phyloP scores from a whole-genome alignment of 176 grass and related monocot genomes.

The Pontederia crassipes region DNA sequence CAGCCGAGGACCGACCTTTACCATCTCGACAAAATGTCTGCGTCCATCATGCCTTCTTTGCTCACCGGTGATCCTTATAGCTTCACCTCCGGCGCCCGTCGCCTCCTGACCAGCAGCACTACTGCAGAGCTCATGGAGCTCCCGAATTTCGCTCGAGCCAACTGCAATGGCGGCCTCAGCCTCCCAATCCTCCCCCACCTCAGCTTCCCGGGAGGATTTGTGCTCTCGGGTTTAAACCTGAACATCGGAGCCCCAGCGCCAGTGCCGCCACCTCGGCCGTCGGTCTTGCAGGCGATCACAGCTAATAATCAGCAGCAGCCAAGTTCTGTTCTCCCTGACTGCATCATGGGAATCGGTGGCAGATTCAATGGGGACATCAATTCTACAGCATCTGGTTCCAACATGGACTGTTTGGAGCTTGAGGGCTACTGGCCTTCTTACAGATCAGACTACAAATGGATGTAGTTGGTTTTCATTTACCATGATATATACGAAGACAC shows the following conservation, averaged over 20 bases:
- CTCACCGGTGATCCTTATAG: neutral
- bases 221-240: too few relatives aligned
- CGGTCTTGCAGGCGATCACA: neutral
- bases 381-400: neutral
- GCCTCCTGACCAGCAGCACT: too few relatives aligned
- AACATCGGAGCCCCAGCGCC: too few relatives aligned
- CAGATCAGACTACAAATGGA: neutral
- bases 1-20: neutral
- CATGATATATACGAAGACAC: too few relatives aligned
- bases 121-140: too few relatives aligned
- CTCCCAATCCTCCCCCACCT: neutral
- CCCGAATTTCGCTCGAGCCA: too few relatives aligned
- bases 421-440: neutral
- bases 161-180: neutral
- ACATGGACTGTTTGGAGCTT: constrained; percentile 2
- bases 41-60: neutral
- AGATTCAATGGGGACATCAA: neutral
- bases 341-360: neutral
- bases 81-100: too few relatives aligned
- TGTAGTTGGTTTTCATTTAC: too few relatives aligned
- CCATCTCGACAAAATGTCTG: neutral
- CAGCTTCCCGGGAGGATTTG: too few relatives aligned
- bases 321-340: neutral
- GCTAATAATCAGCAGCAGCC: neutral
- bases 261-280: neutral